phyloP scores from a whole-genome alignment of 1,139 yeast genomes.

The Pneumocystis sp. region DNA sequence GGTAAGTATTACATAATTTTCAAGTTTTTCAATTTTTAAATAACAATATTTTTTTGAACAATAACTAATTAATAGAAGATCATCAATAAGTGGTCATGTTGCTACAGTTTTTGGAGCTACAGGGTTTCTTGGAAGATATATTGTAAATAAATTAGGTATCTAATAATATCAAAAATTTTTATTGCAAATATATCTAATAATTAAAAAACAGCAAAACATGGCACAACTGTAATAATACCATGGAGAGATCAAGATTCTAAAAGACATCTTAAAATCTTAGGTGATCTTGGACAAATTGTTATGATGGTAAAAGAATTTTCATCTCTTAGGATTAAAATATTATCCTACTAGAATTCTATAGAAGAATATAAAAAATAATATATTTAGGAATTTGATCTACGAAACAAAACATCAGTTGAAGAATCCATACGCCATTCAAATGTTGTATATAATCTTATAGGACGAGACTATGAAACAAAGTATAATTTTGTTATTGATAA shows the following conservation, averaged over 20 bases:
- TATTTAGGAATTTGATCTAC: constrained; percentile 57
- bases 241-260: constrained; percentile 66
- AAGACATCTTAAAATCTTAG: constrained; percentile 67
- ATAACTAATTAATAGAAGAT: constrained; percentile 25
- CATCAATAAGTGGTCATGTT: constrained; percentile 81
- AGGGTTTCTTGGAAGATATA: constrained; percentile 65
- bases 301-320: constrained; percentile 4
- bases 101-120: constrained; percentile 80
- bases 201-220: constrained; percentile 43
- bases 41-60: background rate
- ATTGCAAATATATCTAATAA: constrained; percentile 4
- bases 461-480: constrained; percentile 64
- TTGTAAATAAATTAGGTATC: constrained; percentile 42
- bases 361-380: constrained; percentile 30
- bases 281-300: constrained; percentile 69
- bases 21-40: background rate
- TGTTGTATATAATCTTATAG: constrained; percentile 67
- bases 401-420: constrained; percentile 63
- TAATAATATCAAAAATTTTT: background rate
- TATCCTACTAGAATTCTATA: background rate
- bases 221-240: constrained; percentile 64
- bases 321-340: background rate
- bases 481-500: background rate
- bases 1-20: constrained; percentile 14
- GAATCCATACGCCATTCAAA: constrained; percentile 71